Evolutionary conservation across 2,329 filamentous ascomycete species (phyloP).

Genomic region (Zymoseptoria brevis): DNA sequence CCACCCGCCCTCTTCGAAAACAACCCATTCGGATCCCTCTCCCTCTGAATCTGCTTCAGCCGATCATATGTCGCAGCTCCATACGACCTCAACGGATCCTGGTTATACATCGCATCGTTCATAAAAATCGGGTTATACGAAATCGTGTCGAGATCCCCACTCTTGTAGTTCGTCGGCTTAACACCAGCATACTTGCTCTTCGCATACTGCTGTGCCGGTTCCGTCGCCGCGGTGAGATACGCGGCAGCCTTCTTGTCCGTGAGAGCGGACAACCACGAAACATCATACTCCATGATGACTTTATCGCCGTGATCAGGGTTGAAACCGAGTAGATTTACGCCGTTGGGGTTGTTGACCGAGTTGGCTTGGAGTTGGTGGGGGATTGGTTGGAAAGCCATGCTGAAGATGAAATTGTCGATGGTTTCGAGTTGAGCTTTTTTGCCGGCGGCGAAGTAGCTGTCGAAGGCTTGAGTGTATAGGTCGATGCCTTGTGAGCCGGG

Average conservation of each 20-base stretch:
- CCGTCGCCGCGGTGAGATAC: constrained; percentile 12
- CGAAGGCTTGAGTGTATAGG: constrained; percentile 12
- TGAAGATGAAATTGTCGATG: constrained; percentile 13
- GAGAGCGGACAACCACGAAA: constrained; percentile 12
- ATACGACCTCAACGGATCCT: constrained; percentile 17
- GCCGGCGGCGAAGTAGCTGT: constrained; percentile 10
- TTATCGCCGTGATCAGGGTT: constrained; percentile 13
- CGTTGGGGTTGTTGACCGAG: constrained; percentile 12
- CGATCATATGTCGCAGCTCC: constrained; percentile 12
- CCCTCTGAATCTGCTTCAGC: constrained; percentile 13
- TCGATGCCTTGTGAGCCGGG: constrained; percentile 12
- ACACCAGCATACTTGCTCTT: constrained; percentile 12
- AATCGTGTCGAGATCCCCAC: constrained; percentile 10
- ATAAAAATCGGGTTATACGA: constrained; percentile 18
- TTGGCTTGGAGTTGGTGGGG: constrained; percentile 11
- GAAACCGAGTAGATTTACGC: constrained; percentile 16
- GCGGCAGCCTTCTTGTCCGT: constrained; percentile 13
- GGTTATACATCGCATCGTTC: constrained; percentile 23
- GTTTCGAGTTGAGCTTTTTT: constrained; percentile 5
- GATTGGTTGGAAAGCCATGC: constrained; percentile 17
- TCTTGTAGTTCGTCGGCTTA: constrained; percentile 16
- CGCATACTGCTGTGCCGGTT: constrained; percentile 14
- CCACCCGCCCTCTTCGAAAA: constrained; percentile 16
- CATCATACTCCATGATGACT: constrained; percentile 19
- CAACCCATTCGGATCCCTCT: constrained; percentile 17